These are phyloP conservation scores for Tolypocladium sp. DNA, from an alignment of 2,329 filamentous ascomycete species.

Conservation along the genomic window DNA sequence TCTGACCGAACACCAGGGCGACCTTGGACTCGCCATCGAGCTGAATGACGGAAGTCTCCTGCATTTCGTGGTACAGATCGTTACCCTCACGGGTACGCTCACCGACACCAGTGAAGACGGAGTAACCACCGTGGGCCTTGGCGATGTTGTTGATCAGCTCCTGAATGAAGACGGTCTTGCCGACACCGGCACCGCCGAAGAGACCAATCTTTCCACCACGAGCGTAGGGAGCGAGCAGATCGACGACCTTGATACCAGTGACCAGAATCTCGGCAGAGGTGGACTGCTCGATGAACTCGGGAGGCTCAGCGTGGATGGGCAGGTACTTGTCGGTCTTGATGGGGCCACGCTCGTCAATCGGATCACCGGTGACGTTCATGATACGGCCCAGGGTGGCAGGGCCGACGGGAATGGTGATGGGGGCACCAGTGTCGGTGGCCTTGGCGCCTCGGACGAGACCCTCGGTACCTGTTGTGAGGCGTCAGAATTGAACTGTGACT, in stretches of 20 bases:
- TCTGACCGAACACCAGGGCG: slow-evolving; percentile 98
- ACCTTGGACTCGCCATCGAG: slow-evolving; percentile 99
- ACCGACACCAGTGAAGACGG: slow-evolving; percentile 99
- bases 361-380: slow-evolving; percentile 99
- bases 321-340: slow-evolving; percentile 84
- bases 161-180: slow-evolving; percentile 99
- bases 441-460: slow-evolving; percentile 91
- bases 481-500: slow-evolving; percentile 3
- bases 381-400: slow-evolving; percentile 92
- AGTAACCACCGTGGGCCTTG: slow-evolving; percentile 99
- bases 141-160: slow-evolving; percentile 99
- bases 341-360: slow-evolving; percentile 98
- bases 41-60: slow-evolving; percentile 99
- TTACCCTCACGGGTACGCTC: slow-evolving; percentile 99
- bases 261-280: slow-evolving; percentile 93
- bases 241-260: slow-evolving; percentile 99
- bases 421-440: slow-evolving; percentile 80
- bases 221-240: slow-evolving; percentile 95
- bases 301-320: slow-evolving; percentile 92
- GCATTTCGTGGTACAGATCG: slow-evolving; percentile 99
- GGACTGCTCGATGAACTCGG: slow-evolving; percentile 89
- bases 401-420: slow-evolving; percentile 95
- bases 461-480: slow-evolving; percentile 68
- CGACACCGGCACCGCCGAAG: slow-evolving; percentile 99
- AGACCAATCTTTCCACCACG: slow-evolving; percentile 99